Evolutionary conservation across 2,329 filamentous ascomycete species (phyloP), one percentile per base, ranked within the genome.

Genomic region (Nothopassalora personata): DNA sequence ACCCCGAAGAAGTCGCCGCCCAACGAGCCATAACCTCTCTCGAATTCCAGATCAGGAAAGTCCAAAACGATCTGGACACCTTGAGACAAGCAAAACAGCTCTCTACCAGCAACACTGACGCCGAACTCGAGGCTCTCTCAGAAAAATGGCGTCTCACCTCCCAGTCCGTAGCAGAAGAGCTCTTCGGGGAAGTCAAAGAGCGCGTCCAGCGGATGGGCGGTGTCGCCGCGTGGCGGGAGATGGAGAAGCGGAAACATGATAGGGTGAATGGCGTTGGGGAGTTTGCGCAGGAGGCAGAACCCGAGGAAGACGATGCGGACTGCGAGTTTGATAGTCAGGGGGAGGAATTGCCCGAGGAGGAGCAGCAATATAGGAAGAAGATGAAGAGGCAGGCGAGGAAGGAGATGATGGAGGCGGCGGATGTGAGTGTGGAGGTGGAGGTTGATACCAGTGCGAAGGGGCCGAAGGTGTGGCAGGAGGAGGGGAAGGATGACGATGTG

Each of bases 151-250:
- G 78, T 50, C 72, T 68, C 0, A 82, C 84, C 18, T 83, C 82
- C 60, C 79, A 86, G 62, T 74, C 79, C 53, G 86, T 85, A 6
- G 87, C 87, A 1, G 87, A 90, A 64, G 85, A 88, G 67, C 74
- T 89, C 10, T 90, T 87, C 70, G 78, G 74, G 27, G 74, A 77
- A 19, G 83, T 86, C 23, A 80, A 80, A 62, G 84, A 86, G 70
- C 75, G 83, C 56, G 79, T 88, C 36, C 77, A 83, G 66, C 75
- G 81, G 64, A 86, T 87, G 81, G 86, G 86, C 19, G 86, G 85
- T 1, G 77, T 86, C 45, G 73, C 75, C 36, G 83, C 79, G 6
- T 87, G 68, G 70, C 66, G 68, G 61, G 74, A 68, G 68, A 74
- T 71, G 70, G 76, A 71, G 62, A 68, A 68, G 61, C 60, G 59